Evolutionary conservation across 495 filamentous ascomycete species (phyloP), one percentile per base, ranked within the genome.

Genomic region (Penicillium crystallinum): DNA sequence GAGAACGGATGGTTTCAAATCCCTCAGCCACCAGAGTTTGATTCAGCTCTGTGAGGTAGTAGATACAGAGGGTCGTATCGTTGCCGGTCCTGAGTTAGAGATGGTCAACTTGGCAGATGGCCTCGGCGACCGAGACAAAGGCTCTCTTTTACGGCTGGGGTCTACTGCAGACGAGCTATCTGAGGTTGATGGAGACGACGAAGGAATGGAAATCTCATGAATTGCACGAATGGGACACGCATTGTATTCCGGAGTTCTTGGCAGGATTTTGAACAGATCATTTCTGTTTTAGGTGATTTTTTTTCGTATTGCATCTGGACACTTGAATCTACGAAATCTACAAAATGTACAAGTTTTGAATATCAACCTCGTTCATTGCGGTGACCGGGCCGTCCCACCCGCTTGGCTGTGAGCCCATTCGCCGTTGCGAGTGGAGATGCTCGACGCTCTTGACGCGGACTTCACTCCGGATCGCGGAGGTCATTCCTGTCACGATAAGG

Each of bases 41-140:
- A 84, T 96, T 41, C 90, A 95, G 59, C 77, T 98, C n/a, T 93
- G 87, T 49, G 89, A 93, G 63, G 90, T 95, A 57, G 86, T 95
- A 22, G 95, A 97, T 64, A 84, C 82, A 53, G 93, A 97, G 54
- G 90, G 90, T 33, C 77, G 93, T 11, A 87, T 97, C 15, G 75
- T 97, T 19, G 85, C 84, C 23, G 92, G 93, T 15, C 78, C 83
- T 38, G 91, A 96, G 61, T 72, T 96, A 4, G 91, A 97, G 63
- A 82, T 87, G 47, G 84, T 89, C 29, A 80, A 81, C 19, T 76
- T 89, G 30, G 71, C 81, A 55, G 75, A 88, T 57, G 79, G 81
- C 9, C 57, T 81, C 41, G 75, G 81, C 57, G 53, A 58, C 39
- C 64, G 75, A 53, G 62, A 74, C 46, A 82, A 72, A 61, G 68